phyloP scores from a whole-genome alignment of 768 basidiomycete genomes.

The Termitomyces sp. region DNA sequence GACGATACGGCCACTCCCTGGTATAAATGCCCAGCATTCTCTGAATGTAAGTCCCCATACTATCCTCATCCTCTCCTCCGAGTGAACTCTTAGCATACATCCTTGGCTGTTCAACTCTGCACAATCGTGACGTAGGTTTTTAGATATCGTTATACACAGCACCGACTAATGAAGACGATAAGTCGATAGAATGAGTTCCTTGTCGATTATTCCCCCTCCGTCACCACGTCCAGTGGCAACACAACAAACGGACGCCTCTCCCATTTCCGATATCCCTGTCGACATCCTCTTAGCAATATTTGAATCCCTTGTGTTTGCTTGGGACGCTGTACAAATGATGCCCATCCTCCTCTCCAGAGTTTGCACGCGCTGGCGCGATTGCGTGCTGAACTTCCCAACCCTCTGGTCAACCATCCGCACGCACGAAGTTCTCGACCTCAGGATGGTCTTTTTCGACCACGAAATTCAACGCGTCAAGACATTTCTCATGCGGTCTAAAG shows the following conservation, averaged over 20 bases:
- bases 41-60: not conserved
- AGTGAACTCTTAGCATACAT: not conserved
- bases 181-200: not conserved
- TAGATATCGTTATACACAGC: too few species aligned
- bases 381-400: not conserved
- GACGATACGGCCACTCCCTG: not conserved
- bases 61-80: not conserved
- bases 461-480: not conserved
- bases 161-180: not conserved
- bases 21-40: not conserved
- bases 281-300: slow-evolving; percentile 5
- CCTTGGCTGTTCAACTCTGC: not conserved
- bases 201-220: not conserved
- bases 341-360: slow-evolving; percentile 1
- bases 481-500: not conserved
- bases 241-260: not conserved
- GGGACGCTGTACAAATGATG: not conserved
- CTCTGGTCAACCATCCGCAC: slow-evolving; percentile 1
- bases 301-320: not conserved
- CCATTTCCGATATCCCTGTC: not conserved
- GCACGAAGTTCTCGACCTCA: not conserved
- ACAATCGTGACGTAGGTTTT: not conserved
- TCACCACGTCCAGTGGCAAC: not conserved
- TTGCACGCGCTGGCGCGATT: slow-evolving; percentile 1
- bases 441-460: not conserved